Base-by-base conservation (phyloP, 2,329 filamentous ascomycete genomes). In the Aspergillus latus region DNA sequence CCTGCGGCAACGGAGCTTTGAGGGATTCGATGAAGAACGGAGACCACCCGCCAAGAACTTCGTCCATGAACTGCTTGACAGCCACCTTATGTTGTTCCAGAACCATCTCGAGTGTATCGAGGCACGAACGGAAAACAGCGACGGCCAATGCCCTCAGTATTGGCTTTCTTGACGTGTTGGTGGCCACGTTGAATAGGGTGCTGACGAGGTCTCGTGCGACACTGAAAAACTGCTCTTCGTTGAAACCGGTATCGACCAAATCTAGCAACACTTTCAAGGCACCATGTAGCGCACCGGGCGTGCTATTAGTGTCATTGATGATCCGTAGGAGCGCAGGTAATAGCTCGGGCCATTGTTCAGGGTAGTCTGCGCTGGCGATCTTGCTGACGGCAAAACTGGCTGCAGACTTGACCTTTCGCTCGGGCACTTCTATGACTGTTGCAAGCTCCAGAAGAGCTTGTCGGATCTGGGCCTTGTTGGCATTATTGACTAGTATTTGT, bases 91-190 rank as follows among this genome's bases (percentile, higher is more conserved):
- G 90, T 64, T 96, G 90, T 64, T 96, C 92, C 80, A 96, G 89
- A 63, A 97, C 89, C 84, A 97, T 96, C 76, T 97, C 92, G 77
- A 99, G 84, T 55, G 94, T 90, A 71, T 97, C 92, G 72, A 99
- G 96, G 75, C 91, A 96, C 48, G 86, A 86, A 56, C 91, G 85
- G 80, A 97, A 96, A 56, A 97, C 90, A 40, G 89, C 90, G 42
- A 97, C 88, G 39, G 94, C 90, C 64, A 97, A 80, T 30, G 92
- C 91, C 59, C 94, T 85, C 57, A 96, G 80, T 58, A 85, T 85
- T 8, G 88, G 82, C 69, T 90, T 92, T 65, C 90, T 85, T 59
- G 81, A 82, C 58, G 88, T 84, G 70, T 89, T 89, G 55, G 89
- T 81, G 11, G 92, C 91, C 37, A 96, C 88, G 66, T 90, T 84